phyloP scores from a whole-genome alignment of 148 eudicot genomes.

The Chenopodium album region DNA sequence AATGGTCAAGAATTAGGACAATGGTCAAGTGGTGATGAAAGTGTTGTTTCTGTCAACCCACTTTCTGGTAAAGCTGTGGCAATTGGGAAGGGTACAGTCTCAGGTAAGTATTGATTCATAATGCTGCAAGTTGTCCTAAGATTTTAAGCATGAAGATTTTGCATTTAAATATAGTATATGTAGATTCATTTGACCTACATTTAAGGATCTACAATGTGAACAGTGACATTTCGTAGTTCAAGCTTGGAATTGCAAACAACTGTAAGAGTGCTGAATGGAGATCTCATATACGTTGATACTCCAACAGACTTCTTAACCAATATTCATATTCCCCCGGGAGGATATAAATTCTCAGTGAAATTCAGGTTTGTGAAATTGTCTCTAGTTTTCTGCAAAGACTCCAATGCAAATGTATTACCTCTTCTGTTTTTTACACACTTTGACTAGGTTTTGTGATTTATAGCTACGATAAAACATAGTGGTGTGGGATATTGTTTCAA shows the following conservation, averaged over 20 bases:
- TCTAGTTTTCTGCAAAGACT: neutral
- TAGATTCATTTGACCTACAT: neutral
- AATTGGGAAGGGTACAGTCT: conserved; percentile 59
- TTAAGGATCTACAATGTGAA: conserved; percentile 4
- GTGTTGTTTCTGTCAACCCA: conserved; percentile 53
- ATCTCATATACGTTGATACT: conserved; percentile 53
- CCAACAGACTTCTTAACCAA: conserved; percentile 69
- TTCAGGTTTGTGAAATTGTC: conserved; percentile 48
- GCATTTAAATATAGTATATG: neutral
- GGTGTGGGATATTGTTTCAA: too few species aligned
- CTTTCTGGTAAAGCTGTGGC: conserved; percentile 75
- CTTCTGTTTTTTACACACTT: too few species aligned
- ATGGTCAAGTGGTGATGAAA: conserved; percentile 67
- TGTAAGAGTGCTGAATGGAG: conserved; percentile 59
- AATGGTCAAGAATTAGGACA: conserved; percentile 48
- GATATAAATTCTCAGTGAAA: conserved; percentile 65
- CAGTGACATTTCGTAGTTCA: conserved; percentile 58
- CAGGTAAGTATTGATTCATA: conserved; percentile 32
- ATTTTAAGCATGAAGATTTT: neutral
- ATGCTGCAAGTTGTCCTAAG: neutral
- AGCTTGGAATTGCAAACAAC: conserved; percentile 56
- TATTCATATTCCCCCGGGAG: conserved; percentile 51
- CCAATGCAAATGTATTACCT: too few species aligned
- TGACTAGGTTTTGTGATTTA: too few species aligned
- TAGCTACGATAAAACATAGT: too few species aligned